Evolutionary conservation across 2,329 filamentous ascomycete genomes (phyloP), one percentile per base, ranked within the genome.

Genomic region (Microdochium nivale): DNA sequence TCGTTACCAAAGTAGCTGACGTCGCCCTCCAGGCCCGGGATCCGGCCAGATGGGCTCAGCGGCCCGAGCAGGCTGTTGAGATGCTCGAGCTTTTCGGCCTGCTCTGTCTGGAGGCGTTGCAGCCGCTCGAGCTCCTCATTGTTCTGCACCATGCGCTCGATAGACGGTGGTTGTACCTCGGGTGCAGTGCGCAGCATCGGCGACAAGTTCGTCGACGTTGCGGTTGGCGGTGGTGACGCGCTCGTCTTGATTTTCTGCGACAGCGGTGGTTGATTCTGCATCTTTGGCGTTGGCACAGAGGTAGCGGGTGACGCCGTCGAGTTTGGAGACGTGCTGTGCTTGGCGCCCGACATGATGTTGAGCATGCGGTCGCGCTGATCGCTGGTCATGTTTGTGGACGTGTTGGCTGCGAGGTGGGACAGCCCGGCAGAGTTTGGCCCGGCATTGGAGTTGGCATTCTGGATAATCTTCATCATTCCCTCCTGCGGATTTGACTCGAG

Each of bases 71-170:
- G 72, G 51, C 81, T 83, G 49, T 83, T 83, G 10, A 96, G 75
- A 53, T 88, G 83, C 55, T 88, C 81, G 1, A 96, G 86, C 48
- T 87, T 86, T 48, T 78, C 78, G 54, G 87, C 84, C 61, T 96
- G 90, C 54, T 92, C 84, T 24, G 82, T 80, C 63, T 95, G 88
- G 60, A 96, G 75, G 44, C 84, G 85, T 56, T 88, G 82, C 2
- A 97, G 76, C 27, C 87, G 79, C 49, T 94, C 88, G 25, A 96
- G 79, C 55, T 95, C 87, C 14, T 85, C 76, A 55, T 86, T 79
- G 3, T 86, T 91, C 54, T 80, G 80, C 47, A 77, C 80, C 55
- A 94, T 79, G 37, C 84, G 77, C 49, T 80, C 75, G 21, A 89
- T 70, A 14, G 65, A 65, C 0, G 79, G 78, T 1, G 77, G 75